Base-by-base conservation (phyloP, 2,329 filamentous ascomycete genomes). In the Penicillium oxalicum region DNA sequence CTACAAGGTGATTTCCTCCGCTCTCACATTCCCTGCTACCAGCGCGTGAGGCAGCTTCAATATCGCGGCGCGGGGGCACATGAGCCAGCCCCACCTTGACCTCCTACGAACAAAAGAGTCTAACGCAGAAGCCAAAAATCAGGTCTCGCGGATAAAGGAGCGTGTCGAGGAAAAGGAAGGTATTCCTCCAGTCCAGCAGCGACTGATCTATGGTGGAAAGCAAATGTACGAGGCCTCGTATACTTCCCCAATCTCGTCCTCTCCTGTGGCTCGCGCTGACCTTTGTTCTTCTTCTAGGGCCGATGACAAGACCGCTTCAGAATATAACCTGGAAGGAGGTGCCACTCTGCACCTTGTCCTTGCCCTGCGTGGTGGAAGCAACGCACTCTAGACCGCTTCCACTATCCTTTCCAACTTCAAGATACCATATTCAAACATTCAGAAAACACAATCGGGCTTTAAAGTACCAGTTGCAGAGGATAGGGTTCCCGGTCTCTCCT, bases 81-180 rank as follows among this genome's bases (percentile, higher is more conserved):
- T 38, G 34, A 18, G 27, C 18, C n/a, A 18, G 13, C 6, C 18
- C 35, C 35, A 38, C 36, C 36, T 11, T 35, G 18, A 35, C 18
- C 4, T 32, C 29, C 13, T 12, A 1, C 24, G 18, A 29, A 5
- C 5, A 5, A 40, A 13, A 18, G 12, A 11, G 32, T 18, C 47
- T 49, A 13, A 49, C 41, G 25, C 26, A 33, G 11, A 5, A 9
- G n/a, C 4, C 33, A 40, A 13, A 40, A 42, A 40, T 24, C 58
- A 95, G 90, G 88, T 97, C 61, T 85, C 87, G 36, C 84, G 91
- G 70, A 97, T 98, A 79, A 98, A 98, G 79, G 93, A 97, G 74
- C 91, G 91, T 64, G 93, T 98, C 48, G 93, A 98, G 73, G 93
- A 98, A 77, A 97, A 97, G 75, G 93, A 97, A 69, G 93, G 93